phyloP scores from a whole-genome alignment of 768 basidiomycete species.

The Phlebiopsis gigantea region DNA sequence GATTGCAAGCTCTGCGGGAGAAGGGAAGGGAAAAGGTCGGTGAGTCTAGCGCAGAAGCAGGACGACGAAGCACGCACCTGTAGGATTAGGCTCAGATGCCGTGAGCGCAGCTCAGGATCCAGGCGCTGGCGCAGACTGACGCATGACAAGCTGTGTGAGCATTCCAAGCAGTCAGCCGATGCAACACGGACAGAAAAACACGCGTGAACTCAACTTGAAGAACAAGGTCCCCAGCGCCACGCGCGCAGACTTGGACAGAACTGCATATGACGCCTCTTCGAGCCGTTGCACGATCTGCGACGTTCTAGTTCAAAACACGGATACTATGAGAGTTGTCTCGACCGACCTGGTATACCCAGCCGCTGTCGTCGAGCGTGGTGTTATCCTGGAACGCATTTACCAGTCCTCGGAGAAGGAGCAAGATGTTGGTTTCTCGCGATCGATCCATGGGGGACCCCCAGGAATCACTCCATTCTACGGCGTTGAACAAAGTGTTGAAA shows the following conservation, averaged over 20 bases:
- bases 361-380: constrained; percentile 33
- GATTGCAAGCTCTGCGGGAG: constrained; percentile 36
- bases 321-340: not conserved
- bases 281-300: constrained; percentile 54
- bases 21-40: not conserved
- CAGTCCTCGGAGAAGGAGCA: constrained; percentile 73
- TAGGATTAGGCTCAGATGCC: constrained; percentile 40
- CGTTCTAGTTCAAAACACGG: not conserved
- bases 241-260: constrained; percentile 64
- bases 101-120: constrained; percentile 32
- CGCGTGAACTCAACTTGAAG: constrained; percentile 73
- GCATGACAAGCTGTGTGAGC: constrained; percentile 55
- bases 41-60: not conserved
- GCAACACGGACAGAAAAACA: not conserved
- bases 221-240: constrained; percentile 76
- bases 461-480: constrained; percentile 58
- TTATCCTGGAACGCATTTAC: constrained; percentile 74
- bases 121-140: constrained; percentile 41
- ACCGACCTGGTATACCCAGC: constrained; percentile 50
- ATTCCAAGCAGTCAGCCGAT: not conserved
- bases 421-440: constrained; percentile 76
- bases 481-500: constrained; percentile 58
- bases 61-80: constrained; percentile 33
- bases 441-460: constrained; percentile 54
- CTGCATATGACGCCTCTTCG: constrained; percentile 42